Base-by-base conservation (phyloP, 2,329 filamentous ascomycete species). In the Aspergillus floridensis region DNA sequence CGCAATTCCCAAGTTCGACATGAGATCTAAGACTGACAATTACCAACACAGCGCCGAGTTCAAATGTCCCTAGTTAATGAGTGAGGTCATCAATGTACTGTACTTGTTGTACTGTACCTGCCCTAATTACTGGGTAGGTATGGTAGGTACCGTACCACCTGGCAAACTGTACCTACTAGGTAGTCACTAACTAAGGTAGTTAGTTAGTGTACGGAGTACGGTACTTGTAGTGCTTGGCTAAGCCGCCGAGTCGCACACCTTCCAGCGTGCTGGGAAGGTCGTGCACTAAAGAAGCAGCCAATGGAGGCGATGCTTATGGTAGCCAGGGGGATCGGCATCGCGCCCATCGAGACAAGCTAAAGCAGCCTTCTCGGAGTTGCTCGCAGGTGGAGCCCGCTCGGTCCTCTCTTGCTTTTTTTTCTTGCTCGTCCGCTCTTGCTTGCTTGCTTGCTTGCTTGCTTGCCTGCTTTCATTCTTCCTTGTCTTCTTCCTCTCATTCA, bases 171-270 rank as follows among this genome's bases (percentile, higher is more conserved):
- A 22, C 22, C 4, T 4, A 22, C 22, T 5, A 22, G 22, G 22
- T 35, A 35, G 32, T 16, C 12, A 16, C 14, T 35, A 22, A 22
- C 3, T 22, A 22, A 22, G 22, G 32, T 35, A 35, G 22, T 4
- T 22, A 29, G 26, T 29, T 29, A 29, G 7, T 8, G 26, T 29
- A 29, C 32, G 14, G 11, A 35, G 41, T 54, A 46, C 29, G 46
- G 44, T n/a, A 47, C 41, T 19, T 22, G 53, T 46, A 29, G 41
- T 47, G 53, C 41, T 35, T 48, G 53, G 53, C 53, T 55, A 55
- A 55, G 41, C 53, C 19, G 29, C 53, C 41, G 53, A 46, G 53
- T 55, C 41, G 53, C 41, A 55, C 53, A 55, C 53, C 53, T 55
- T 55, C 53, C 53, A 46, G 41, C 26, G 41, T 31, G 53, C 41